Evolutionary conservation across 1,139 yeast species (phyloP).

Genomic region (Suzukiozyma palmioleophila): DNA sequence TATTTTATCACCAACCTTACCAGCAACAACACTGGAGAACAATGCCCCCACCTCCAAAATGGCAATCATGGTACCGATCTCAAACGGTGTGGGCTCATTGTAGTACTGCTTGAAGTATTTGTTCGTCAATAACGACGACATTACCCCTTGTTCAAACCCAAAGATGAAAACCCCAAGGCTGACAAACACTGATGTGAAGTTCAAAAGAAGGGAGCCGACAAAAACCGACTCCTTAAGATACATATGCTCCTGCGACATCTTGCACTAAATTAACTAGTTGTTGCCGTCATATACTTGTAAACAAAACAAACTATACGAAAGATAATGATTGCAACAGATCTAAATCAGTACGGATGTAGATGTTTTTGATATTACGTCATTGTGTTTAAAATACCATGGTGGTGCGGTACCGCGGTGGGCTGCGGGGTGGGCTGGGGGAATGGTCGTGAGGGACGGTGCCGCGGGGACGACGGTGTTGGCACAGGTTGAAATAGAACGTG

Average conservation of each 20-base stretch:
- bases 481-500: no score
- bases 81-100: constrained; percentile 53
- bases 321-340: no score
- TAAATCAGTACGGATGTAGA: no score
- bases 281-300: no score
- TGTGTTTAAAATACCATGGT: no score
- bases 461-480: no score
- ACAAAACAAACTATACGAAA: no score
- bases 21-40: constrained; percentile 70
- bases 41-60: constrained; percentile 72
- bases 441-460: no score
- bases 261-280: no score
- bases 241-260: constrained; percentile 17
- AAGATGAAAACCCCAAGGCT: constrained; percentile 56
- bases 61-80: constrained; percentile 50
- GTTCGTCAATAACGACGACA: constrained; percentile 62
- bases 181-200: constrained; percentile 57
- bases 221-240: constrained; percentile 39
- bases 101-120: constrained; percentile 70
- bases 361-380: no score
- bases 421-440: no score
- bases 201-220: constrained; percentile 50
- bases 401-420: no score
- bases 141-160: constrained; percentile 62
- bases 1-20: constrained; percentile 70